phyloP scores from a whole-genome alignment of 2,329 filamentous ascomycete species.

The Seiridium unicorne region DNA sequence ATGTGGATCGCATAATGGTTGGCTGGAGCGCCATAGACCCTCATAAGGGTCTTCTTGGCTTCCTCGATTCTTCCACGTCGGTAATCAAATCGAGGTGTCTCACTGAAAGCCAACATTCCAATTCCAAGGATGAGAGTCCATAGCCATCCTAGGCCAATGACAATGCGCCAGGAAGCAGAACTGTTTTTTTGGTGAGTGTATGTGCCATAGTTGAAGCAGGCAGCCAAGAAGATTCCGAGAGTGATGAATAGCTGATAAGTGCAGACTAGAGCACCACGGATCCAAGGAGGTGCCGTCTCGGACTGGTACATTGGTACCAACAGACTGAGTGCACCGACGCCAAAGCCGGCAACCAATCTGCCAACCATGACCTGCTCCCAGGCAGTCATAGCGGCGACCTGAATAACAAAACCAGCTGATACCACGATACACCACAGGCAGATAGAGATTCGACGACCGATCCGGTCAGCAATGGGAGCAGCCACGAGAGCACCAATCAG shows the following conservation, averaged over 20 bases:
- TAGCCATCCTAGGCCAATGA: slow-evolving; percentile 52
- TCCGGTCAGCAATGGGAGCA: slow-evolving; percentile 62
- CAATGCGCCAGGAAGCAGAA: slow-evolving; percentile 59
- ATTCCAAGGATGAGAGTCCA: slow-evolving; percentile 47
- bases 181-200: slow-evolving; percentile 38
- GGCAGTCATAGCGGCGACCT: slow-evolving; percentile 51
- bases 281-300: slow-evolving; percentile 66
- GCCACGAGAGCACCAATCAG: slow-evolving; percentile 58
- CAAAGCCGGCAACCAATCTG: slow-evolving; percentile 63
- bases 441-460: slow-evolving; percentile 64
- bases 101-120: slow-evolving; percentile 49
- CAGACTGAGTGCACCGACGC: slow-evolving; percentile 64
- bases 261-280: slow-evolving; percentile 64
- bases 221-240: slow-evolving; percentile 61
- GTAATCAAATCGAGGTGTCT: slow-evolving; percentile 52
- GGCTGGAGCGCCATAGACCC: slow-evolving; percentile 42
- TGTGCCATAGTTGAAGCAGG: slow-evolving; percentile 63
- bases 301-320: slow-evolving; percentile 72
- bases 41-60: slow-evolving; percentile 45
- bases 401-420: slow-evolving; percentile 65
- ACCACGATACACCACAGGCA: slow-evolving; percentile 59
- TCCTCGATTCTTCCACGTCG: slow-evolving; percentile 44
- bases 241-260: slow-evolving; percentile 74
- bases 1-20: slow-evolving; percentile 44
- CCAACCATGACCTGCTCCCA: slow-evolving; percentile 70